phyloP scores from a whole-genome alignment of 1,284 basidiomycete genomes.

The Gomphus sp. region DNA sequence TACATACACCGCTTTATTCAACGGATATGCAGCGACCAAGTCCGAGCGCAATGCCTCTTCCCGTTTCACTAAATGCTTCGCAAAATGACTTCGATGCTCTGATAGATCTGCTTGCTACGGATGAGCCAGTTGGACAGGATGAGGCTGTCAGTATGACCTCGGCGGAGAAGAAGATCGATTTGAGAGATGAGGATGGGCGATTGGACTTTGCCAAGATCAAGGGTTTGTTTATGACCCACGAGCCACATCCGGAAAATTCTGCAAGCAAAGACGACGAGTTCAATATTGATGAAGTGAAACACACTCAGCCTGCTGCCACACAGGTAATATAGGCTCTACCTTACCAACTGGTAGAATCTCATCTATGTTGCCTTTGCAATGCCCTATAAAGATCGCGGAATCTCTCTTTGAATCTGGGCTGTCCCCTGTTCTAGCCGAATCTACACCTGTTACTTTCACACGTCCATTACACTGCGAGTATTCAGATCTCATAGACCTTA shows the following conservation, averaged over 20 bases:
- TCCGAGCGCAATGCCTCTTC: background rate
- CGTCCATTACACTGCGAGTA: background rate
- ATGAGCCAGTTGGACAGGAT: background rate
- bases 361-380: background rate
- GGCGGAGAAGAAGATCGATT: background rate
- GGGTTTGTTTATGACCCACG: background rate
- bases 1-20: too few species aligned
- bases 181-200: constrained; percentile 1
- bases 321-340: background rate
- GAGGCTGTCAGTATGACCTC: background rate
- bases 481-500: background rate
- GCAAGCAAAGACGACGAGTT: background rate
- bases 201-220: constrained; percentile 5
- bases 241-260: background rate
- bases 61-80: background rate
- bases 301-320: background rate
- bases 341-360: background rate
- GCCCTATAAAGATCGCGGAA: background rate
- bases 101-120: constrained; percentile 1
- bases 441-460: background rate
- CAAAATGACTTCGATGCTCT: constrained; percentile 3
- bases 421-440: background rate
- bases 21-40: too few species aligned
- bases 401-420: background rate
- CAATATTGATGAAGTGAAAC: background rate